These are phyloP conservation scores for Biscogniauxia sp. DNA, from an alignment of 2,329 filamentous ascomycete species.

Conservation along the genomic window DNA sequence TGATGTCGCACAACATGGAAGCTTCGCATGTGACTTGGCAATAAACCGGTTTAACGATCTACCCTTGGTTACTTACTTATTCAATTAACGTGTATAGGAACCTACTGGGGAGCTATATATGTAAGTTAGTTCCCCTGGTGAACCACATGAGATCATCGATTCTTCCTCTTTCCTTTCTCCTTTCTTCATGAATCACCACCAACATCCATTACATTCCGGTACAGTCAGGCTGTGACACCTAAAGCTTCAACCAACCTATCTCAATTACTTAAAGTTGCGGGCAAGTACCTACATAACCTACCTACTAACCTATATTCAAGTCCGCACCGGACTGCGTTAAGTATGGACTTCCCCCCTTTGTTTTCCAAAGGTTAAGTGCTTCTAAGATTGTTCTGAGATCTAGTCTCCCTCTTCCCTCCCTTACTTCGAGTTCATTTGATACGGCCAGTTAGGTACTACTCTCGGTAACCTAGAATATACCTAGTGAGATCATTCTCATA, in stretches of 20 bases:
- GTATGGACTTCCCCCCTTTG: not conserved
- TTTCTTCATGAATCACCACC: not conserved
- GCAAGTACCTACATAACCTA: no score
- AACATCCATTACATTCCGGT: no score
- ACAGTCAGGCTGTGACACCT: no score
- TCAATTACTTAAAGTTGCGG: not conserved
- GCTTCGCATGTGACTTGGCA: not conserved
- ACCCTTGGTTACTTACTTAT: no score
- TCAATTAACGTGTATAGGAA: no score
- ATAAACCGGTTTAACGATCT: not conserved
- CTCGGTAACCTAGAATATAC: no score
- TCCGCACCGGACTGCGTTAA: not conserved
- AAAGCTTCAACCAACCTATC: not conserved
- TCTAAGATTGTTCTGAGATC: no score
- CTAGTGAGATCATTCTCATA: no score
- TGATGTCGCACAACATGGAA: no score
- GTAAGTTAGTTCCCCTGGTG: not conserved
- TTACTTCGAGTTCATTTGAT: not conserved
- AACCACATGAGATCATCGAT: constrained; percentile 9
- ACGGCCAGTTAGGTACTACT: not conserved
- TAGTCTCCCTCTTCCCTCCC: no score
- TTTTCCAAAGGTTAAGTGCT: no score
- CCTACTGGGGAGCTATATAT: not conserved
- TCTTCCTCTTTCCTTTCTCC: not conserved
- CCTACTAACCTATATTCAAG: not conserved